Evolutionary conservation across 2,329 filamentous ascomycete genomes (phyloP).

Genomic region (Metarhizium humberi): DNA sequence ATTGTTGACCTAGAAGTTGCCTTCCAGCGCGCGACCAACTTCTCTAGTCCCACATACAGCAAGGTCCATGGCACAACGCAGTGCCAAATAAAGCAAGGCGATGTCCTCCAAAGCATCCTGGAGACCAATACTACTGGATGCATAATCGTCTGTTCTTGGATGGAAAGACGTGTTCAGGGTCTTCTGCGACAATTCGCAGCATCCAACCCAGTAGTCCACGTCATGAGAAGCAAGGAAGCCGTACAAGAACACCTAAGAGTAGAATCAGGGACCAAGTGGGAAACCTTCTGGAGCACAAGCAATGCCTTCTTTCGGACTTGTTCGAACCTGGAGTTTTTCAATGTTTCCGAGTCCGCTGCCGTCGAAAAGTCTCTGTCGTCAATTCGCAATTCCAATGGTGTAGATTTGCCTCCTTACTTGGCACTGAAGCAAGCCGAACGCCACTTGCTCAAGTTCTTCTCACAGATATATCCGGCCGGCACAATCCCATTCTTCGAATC

Average conservation of each 20-base stretch:
- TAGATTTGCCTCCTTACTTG: conserved; percentile 48
- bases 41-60: conserved; percentile 54
- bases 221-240: conserved; percentile 55
- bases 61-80: conserved; percentile 50
- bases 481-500: conserved; percentile 51
- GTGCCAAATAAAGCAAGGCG: conserved; percentile 54
- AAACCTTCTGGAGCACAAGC: conserved; percentile 48
- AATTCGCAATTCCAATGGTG: background rate
- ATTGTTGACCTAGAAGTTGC: conserved; percentile 60
- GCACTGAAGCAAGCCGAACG: conserved; percentile 59
- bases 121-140: conserved; percentile 48
- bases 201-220: conserved; percentile 61
- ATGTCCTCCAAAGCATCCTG: conserved; percentile 52
- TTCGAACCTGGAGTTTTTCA: conserved; percentile 70
- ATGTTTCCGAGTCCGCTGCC: conserved; percentile 49
- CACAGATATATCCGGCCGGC: conserved; percentile 45
- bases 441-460: conserved; percentile 61
- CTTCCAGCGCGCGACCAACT: conserved; percentile 56
- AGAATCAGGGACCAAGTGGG: conserved; percentile 45
- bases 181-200: conserved; percentile 53
- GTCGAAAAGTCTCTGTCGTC: background rate
- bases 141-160: conserved; percentile 64
- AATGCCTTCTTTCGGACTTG: conserved; percentile 53
- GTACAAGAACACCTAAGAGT: conserved; percentile 54
- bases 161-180: conserved; percentile 53